Evolutionary conservation across 1,139 yeast genomes (phyloP).

Genomic region (Protomyces gravidus): DNA sequence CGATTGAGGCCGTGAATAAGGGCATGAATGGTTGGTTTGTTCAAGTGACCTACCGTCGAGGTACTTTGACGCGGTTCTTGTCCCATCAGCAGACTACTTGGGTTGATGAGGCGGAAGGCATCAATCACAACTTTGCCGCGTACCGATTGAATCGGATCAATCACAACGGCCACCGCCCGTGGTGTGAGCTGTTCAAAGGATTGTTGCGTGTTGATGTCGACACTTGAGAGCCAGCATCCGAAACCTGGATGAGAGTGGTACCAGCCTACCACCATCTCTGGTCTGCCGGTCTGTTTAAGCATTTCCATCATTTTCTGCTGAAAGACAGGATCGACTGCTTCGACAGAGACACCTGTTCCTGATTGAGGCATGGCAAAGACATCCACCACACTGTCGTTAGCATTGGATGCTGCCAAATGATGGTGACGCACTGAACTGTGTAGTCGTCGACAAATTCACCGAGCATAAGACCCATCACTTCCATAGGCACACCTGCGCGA

Average conservation of each 20-base stretch:
- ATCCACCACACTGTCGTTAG: slow-evolving; percentile 14
- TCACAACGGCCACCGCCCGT: slow-evolving; percentile 94
- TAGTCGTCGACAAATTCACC: slow-evolving; percentile 98
- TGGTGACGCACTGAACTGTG: slow-evolving; percentile 55
- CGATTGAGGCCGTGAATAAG: slow-evolving; percentile 95
- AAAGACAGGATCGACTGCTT: slow-evolving; percentile 98
- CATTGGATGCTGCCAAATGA: background rate
- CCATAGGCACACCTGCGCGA: slow-evolving; percentile 99
- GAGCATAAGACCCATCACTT: slow-evolving; percentile 98
- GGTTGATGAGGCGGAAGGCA: slow-evolving; percentile 91
- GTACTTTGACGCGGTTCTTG: slow-evolving; percentile 98
- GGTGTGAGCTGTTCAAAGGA: slow-evolving; percentile 92
- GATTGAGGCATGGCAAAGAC: slow-evolving; percentile 41
- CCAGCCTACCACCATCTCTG: slow-evolving; percentile 97
- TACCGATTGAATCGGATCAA: slow-evolving; percentile 97
- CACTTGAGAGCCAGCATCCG: slow-evolving; percentile 98
- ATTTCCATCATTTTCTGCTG: slow-evolving; percentile 99
- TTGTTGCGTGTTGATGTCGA: slow-evolving; percentile 96
- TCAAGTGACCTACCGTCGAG: slow-evolving; percentile 88
- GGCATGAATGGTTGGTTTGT: slow-evolving; percentile 97
- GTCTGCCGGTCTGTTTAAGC: slow-evolving; percentile 95
- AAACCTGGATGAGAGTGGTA: slow-evolving; percentile 99
- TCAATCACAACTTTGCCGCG: slow-evolving; percentile 98
- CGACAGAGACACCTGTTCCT: slow-evolving; percentile 98
- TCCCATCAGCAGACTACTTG: slow-evolving; percentile 86